phyloP scores from a whole-genome alignment of 2,329 filamentous ascomycete genomes.

The Clonostachys rosea region DNA sequence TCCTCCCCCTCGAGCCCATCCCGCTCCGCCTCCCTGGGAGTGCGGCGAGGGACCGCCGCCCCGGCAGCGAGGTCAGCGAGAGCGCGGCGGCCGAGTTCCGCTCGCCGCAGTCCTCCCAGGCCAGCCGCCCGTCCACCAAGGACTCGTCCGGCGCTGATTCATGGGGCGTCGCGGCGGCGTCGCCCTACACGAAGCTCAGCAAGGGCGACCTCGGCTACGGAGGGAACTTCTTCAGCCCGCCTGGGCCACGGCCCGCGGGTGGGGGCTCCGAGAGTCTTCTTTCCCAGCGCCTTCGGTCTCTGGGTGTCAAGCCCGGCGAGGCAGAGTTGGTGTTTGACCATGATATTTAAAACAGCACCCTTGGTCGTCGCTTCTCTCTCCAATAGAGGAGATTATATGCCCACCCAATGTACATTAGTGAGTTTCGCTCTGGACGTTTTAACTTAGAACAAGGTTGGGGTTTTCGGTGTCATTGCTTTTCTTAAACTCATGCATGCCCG shows the following conservation, averaged over 20 bases:
- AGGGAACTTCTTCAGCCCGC: slow-evolving; percentile 40
- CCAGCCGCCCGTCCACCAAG: slow-evolving; percentile 25
- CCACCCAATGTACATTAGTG: too few species aligned
- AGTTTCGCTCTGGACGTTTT: too few species aligned
- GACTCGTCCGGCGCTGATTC: slow-evolving; percentile 13
- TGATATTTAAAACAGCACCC: too few species aligned
- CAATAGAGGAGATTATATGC: too few species aligned
- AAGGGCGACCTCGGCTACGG: slow-evolving; percentile 63
- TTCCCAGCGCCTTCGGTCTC: slow-evolving; percentile 61
- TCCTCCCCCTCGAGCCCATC: slow-evolving; percentile 40
- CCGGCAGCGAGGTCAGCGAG: slow-evolving; percentile 22
- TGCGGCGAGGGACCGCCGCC: slow-evolving; percentile 6
- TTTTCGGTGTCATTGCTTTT: too few species aligned
- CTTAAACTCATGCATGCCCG: too few species aligned
- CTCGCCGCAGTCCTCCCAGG: slow-evolving; percentile 18
- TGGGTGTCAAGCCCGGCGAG: slow-evolving; percentile 40
- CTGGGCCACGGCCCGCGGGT: slow-evolving; percentile 22
- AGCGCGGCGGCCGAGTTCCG: slow-evolving; percentile 9
- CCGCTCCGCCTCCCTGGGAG: slow-evolving; percentile 32
- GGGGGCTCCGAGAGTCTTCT: slow-evolving; percentile 61
- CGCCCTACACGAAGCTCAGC: slow-evolving; percentile 61
- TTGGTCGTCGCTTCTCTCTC: too few species aligned
- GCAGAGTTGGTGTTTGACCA: too few species aligned
- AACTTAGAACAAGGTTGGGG: too few species aligned
- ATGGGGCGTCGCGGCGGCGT: slow-evolving; percentile 7